Evolutionary conservation across 495 filamentous ascomycete species (phyloP).

Genomic region (Darksidea phi): DNA sequence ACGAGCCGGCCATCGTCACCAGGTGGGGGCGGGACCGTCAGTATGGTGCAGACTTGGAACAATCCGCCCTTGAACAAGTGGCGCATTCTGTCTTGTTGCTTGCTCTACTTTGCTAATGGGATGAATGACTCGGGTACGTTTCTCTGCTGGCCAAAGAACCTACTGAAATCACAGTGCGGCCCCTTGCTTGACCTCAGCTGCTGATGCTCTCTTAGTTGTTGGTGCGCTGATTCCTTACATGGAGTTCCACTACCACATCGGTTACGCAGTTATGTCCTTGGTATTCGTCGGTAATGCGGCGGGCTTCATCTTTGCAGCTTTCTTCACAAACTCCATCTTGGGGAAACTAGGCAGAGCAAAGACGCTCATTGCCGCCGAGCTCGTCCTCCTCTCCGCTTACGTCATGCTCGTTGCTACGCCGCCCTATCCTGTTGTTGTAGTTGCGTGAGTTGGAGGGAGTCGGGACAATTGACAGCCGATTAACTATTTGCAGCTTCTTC

Average conservation of each 20-base stretch:
- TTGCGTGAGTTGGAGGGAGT: slow-evolving; percentile 39
- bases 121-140: slow-evolving; percentile 49
- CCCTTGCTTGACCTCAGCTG: slow-evolving; percentile 14
- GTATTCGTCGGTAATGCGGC: slow-evolving; percentile 78
- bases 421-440: slow-evolving; percentile 66
- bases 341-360: slow-evolving; percentile 61
- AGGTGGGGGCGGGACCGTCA: slow-evolving; percentile 41
- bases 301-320: slow-evolving; percentile 72
- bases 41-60: slow-evolving; percentile 51
- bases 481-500: slow-evolving; percentile 43
- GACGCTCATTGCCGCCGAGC: slow-evolving; percentile 57
- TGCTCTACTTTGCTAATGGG: slow-evolving; percentile 45
- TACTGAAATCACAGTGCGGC: slow-evolving; percentile 34
- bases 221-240: slow-evolving; percentile 76
- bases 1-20: slow-evolving; percentile 52
- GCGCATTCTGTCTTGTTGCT: slow-evolving; percentile 47
- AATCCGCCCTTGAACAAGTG: slow-evolving; percentile 56
- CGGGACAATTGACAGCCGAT: no score
- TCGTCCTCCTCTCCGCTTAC: slow-evolving; percentile 54
- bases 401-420: slow-evolving; percentile 63
- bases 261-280: slow-evolving; percentile 70
- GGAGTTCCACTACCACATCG: slow-evolving; percentile 67
- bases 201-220: slow-evolving; percentile 45
- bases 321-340: slow-evolving; percentile 59
- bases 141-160: neutral